phyloP scores from a whole-genome alignment of 306 rosid species.

The Prunus mume region DNA sequence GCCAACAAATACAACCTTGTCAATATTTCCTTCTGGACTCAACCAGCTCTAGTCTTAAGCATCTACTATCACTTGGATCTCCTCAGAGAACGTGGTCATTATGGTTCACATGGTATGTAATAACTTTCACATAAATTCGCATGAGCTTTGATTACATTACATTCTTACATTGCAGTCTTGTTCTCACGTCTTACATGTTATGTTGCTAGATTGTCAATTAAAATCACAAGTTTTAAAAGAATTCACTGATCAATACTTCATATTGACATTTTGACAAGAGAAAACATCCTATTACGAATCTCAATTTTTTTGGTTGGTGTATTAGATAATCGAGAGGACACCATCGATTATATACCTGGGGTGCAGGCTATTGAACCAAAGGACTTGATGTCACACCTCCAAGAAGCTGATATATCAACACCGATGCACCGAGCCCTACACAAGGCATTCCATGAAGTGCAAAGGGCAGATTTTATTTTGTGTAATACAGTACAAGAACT shows the following conservation, averaged over 20 bases:
- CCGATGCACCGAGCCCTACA: neutral
- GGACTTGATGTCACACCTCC: conserved; percentile 24
- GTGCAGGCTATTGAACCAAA: conserved; percentile 25
- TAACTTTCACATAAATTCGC: neutral
- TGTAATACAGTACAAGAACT: conserved; percentile 36
- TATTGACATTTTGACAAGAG: too few relatives aligned
- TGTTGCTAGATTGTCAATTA: too few relatives aligned
- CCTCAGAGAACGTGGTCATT: conserved; percentile 29
- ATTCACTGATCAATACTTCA: too few relatives aligned
- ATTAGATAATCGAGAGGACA: conserved; percentile 27
- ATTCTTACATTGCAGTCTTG: too few relatives aligned
- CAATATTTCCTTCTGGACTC: conserved; percentile 39
- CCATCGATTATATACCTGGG: conserved; percentile 32
- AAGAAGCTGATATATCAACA: neutral
- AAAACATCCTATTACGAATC: too few relatives aligned
- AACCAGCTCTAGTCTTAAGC: conserved; percentile 26
- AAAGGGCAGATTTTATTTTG: conserved; percentile 26
- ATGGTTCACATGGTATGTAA: conserved; percentile 16
- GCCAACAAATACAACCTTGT: conserved; percentile 31
- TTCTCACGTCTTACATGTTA: too few relatives aligned
- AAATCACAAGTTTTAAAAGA: too few relatives aligned
- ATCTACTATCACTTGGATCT: conserved; percentile 34
- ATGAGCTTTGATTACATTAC: conserved; percentile 7
- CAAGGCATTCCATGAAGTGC: conserved; percentile 23
- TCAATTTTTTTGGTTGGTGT: neutral